Evolutionary conservation across 768 basidiomycete genomes (phyloP), one percentile per base, ranked within the genome.

Genomic region (Tephrocybe sp.): DNA sequence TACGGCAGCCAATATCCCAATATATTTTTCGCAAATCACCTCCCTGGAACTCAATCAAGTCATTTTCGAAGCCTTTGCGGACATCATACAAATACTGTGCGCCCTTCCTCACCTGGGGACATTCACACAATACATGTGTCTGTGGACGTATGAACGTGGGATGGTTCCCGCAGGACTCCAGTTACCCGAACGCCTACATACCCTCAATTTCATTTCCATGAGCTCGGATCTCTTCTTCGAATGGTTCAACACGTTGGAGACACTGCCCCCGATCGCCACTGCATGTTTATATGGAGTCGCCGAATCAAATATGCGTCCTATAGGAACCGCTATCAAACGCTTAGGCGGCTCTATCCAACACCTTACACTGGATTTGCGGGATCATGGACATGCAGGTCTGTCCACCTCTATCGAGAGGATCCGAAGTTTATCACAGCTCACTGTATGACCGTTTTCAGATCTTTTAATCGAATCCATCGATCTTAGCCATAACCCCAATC

Each of bases 11-110:
- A 34, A 13, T 23, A 41, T 54, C n/a, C 49, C 56, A 13, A 10
- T 20, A 10, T 30, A 51, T n/a, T 58, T 58, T 22, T 22, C 44
- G 7, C 46, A 6, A 6, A 54, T 58, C 14, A 58, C 49, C 8
- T n/a, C 44, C 12, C 48, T 58, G 1, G 57, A 54, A 41, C 47
- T 58, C 33, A 54, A 58, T 23, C 46, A 49, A 36, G 52, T 54
- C 34, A 19, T 34, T 12, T 51, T 57, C 31, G 42, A 53, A 5
- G 13, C 45, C 3, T 54, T 57, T 16, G 49, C 16, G 9, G 20
- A 48, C 14, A 41, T 57, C 41, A 31, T 57, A 4, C 41, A 45
- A 23, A 45, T 54, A 12, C 32, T 54, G 32, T 58, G 57, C 45
- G n/a, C 53, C 11, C 23, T 52, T 20, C 53, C 57, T 19, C 11